A percentile compares a stretch with the other conserved stretches of the same genome.
These are phyloP conservation scores for Zoysia pacifica DNA, from an alignment of 176 grass and related monocot genomes.

Conservation along the genomic window DNA sequence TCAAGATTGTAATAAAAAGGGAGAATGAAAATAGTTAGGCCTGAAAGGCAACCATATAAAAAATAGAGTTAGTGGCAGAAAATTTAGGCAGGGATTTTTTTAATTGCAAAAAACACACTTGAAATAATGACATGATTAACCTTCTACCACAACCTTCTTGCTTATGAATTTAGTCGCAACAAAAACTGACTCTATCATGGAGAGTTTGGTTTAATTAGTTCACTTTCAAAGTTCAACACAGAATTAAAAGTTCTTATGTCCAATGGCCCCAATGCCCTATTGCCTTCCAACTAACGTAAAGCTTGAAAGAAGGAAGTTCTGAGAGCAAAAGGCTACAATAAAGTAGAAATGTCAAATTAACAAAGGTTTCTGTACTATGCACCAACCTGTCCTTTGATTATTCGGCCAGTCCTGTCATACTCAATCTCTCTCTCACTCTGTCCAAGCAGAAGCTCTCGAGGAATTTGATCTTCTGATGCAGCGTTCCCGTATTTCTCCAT, in stretches of 20 bases:
- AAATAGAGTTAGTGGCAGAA: no score
- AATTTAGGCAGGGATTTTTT: no score
- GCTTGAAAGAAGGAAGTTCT: background rate
- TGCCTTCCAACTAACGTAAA: background rate
- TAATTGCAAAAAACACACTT: no score
- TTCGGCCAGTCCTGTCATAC: conserved; percentile 83
- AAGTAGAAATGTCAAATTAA: conserved; percentile 8
- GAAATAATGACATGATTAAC: no score
- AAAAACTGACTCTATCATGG: no score
- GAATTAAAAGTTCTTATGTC: background rate
- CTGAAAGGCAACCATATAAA: no score
- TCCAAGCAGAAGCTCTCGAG: conserved; percentile 90
- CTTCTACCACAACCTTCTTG: no score
- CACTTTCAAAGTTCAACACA: background rate
- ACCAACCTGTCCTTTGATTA: conserved; percentile 88
- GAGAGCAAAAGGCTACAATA: background rate
- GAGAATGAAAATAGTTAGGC: conserved; percentile 5
- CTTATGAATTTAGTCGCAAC: no score
- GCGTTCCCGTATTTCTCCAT: conserved; percentile 94
- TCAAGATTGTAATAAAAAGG: conserved; percentile 9
- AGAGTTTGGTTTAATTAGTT: no score
- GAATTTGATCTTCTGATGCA: conserved; percentile 76
- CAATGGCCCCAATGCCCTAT: background rate
- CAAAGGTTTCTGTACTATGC: background rate
- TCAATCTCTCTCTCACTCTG: conserved; percentile 93